Evolutionary conservation across 805 yeast species (phyloP), one percentile per base, ranked within the genome.

Genomic region (Suhomyces tanzawaensis): DNA sequence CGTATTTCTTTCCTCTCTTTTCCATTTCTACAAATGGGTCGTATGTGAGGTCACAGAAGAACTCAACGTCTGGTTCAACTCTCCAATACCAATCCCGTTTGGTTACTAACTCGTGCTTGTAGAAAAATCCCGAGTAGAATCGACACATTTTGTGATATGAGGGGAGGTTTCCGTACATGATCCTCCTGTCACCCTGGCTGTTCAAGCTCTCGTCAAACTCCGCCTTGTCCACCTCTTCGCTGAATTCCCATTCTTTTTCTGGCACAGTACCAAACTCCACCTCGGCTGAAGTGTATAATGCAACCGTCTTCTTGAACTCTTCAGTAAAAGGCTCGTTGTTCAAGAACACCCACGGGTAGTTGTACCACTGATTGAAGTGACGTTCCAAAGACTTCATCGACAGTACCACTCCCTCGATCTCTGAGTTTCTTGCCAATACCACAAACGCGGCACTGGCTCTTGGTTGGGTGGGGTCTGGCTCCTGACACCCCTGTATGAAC

Each of bases 111-210:
- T 84, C 85, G 58, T 91, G 96, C 42, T 81, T 77, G 64, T 77
- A 87, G 55, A 91, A 91, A 40, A 71, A 70, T 1, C 96, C 95
- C 0, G 95, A 79, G 55, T 85, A 87, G 57, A 82, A 90, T n/a
- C 96, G 73, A 58, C 98, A 91, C 98, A 91, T 91, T 54, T 85
- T 83, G 59, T 91, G 97, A 56, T 91, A 93, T 4, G 91, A 78
- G 35, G 75, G 82, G 69, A 81, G 61, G 41, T 78, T 81, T 0
- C 96, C 98, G 58, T 93, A 90, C 76, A 86, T 74, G 41, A 91
- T 80, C 1, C 79, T 81, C 25, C 88, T 63, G 60, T 90, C 96
- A 21, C 95, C 95, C 58, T 90, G 96, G 13, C 69, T 64, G 27
- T 80, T 74, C 11, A 90, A 71, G 12, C 69, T 67, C 55, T 85